A percentile compares a stretch with the other conserved stretches of the same genome.
phyloP scores from a whole-genome alignment of 768 basidiomycete genomes.

The Steccherinum ochraceum region DNA sequence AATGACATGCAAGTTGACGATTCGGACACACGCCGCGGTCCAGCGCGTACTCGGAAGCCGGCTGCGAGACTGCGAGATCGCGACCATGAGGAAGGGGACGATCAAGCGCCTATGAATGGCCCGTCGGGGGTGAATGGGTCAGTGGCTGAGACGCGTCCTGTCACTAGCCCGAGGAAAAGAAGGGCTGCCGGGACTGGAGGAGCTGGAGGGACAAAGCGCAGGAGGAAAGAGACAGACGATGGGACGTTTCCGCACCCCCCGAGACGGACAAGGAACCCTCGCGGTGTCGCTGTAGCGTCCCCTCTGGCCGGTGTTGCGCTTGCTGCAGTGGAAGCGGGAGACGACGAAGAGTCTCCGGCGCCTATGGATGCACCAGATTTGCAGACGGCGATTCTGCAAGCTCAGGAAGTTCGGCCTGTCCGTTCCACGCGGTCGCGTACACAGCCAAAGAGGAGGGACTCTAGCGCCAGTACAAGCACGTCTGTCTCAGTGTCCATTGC shows the following conservation, averaged over 20 bases:
- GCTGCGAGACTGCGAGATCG: slow-evolving; percentile 45
- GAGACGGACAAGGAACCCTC: slow-evolving; percentile 52
- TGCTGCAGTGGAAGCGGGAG: slow-evolving; percentile 25
- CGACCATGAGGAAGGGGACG: slow-evolving; percentile 13
- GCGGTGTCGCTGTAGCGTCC: slow-evolving; percentile 30
- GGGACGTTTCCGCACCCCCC: slow-evolving; percentile 56
- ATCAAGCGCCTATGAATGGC: slow-evolving; percentile 7
- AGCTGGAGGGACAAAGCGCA: slow-evolving; percentile 37
- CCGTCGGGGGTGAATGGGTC: slow-evolving; percentile 25
- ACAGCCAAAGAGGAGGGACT: slow-evolving; percentile 32
- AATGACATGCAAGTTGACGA: slow-evolving; percentile 21
- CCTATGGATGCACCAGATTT: slow-evolving; percentile 17
- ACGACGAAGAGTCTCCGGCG: slow-evolving; percentile 13
- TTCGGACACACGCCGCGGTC: slow-evolving; percentile 36
- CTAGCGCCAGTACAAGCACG: slow-evolving; percentile 37
- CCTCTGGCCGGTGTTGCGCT: slow-evolving; percentile 28
- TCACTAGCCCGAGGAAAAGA: slow-evolving; percentile 44
- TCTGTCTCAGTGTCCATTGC: slow-evolving; percentile 29
- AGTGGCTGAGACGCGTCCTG: slow-evolving; percentile 9
- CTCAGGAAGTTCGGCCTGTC: slow-evolving; percentile 17
- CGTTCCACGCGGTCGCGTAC: slow-evolving; percentile 40
- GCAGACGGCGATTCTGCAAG: slow-evolving; percentile 27
- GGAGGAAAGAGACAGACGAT: slow-evolving; percentile 54
- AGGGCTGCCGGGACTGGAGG: slow-evolving; percentile 33
- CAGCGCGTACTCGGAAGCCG: slow-evolving; percentile 40